Base-by-base conservation (phyloP, 805 yeast genomes). In the Candida oleophila region DNA sequence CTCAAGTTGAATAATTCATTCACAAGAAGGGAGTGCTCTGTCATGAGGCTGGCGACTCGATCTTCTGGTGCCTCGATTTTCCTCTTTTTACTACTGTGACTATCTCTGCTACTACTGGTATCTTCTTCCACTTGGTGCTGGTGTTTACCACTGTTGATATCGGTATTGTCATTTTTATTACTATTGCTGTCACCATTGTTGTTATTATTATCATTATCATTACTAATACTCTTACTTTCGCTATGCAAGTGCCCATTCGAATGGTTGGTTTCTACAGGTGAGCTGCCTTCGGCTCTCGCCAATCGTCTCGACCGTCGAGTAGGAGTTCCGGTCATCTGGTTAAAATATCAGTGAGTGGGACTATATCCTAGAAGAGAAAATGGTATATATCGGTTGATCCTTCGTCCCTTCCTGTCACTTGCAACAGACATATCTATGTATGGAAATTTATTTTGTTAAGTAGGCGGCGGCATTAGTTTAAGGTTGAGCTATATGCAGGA, bases 1-100 rank as follows among this genome's bases (percentile, higher is more conserved):
- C 73, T 66, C 22, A 86, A 62, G 57, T 85, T 89, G 54, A 80
- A 85, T 16, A 85, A 64, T 56, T 86, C 90, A 50, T 81, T 80
- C 0, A 80, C 68, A 21, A 78, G 60, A 3, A 77, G 44, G 43
- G 77, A 78, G 59, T 78, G 80, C 34, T 73, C 65, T 14, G 75
- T 62, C 33, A 74, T 61, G 45, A 81, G 50, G 4, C 74, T 68
- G 0, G 78, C 76, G 47, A 52, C 38, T 61, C 45, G 12, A 9
- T 43, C 46, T 22, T 18, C 36, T 5, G 41, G 41, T 3, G 40
- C 4, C 7, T 16, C 16, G 8, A 39, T 9, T 32, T 39, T 39
- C 19, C 42, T 20, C 39, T 20, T 36, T 20, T 36, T 36, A 16
- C 4, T 16, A 4, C 5, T 18, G 8, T 36, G 5, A 25, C 11